Evolutionary conservation across 1,139 yeast genomes (phyloP).

Genomic region (Debaryomyces psychrophilus): DNA sequence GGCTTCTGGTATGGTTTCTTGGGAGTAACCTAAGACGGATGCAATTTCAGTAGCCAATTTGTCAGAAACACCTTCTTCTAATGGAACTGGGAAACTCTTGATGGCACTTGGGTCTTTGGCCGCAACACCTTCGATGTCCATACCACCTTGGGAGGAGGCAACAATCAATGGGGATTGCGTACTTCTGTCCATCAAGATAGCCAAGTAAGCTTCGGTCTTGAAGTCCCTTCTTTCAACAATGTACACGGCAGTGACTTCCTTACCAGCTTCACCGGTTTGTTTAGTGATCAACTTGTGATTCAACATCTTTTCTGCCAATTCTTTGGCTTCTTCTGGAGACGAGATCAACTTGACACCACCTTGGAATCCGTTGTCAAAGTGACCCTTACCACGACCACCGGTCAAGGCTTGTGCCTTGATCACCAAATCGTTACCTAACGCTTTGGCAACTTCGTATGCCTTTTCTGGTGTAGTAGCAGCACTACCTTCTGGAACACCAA

Average conservation of each 20-base stretch:
- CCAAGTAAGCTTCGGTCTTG: conserved; percentile 91
- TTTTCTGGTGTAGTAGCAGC: conserved; percentile 91
- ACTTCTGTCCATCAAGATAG: conserved; percentile 92
- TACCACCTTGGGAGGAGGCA: conserved; percentile 98
- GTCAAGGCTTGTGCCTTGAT: conserved; percentile 98
- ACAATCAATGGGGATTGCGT: conserved; percentile 90
- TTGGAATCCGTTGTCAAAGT: conserved; percentile 91
- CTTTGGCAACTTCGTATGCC: conserved; percentile 77
- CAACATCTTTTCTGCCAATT: conserved; percentile 87
- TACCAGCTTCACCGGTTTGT: conserved; percentile 98
- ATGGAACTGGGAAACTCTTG: conserved; percentile 81
- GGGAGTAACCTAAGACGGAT: conserved; percentile 76
- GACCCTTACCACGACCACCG: conserved; percentile 99
- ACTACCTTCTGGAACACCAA: conserved; percentile 88
- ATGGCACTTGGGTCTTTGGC: conserved; percentile 89
- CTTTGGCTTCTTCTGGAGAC: conserved; percentile 84
- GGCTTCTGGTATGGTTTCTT: conserved; percentile 80
- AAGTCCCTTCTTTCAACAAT: conserved; percentile 94
- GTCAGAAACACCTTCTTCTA: conserved; percentile 80
- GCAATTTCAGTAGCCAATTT: conserved; percentile 78
- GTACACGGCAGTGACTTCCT: conserved; percentile 95
- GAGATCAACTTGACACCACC: conserved; percentile 95
- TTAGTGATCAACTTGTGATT: conserved; percentile 93
- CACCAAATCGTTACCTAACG: conserved; percentile 75
- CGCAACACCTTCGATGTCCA: conserved; percentile 99